phyloP scores from a whole-genome alignment of 495 filamentous ascomycete species.

The Parathielavia hyrcaniae region DNA sequence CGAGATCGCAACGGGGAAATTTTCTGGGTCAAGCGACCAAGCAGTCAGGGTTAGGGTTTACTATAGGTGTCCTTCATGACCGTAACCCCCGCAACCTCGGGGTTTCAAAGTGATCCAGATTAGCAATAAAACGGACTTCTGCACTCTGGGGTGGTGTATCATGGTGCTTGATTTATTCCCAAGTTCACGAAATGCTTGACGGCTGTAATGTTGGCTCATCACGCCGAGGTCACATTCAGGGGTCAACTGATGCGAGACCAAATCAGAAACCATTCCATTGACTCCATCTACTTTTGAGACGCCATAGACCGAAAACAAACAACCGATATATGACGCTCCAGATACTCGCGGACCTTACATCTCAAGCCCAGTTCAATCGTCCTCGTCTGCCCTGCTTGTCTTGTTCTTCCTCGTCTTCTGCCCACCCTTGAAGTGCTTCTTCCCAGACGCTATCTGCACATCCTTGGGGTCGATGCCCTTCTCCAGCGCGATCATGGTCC shows the following conservation, averaged over 20 bases:
- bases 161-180: neutral
- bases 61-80: neutral
- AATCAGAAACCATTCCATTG: conserved; percentile 1
- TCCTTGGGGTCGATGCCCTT: conserved; percentile 79
- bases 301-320: neutral
- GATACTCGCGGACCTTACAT: neutral
- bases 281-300: conserved; percentile 12
- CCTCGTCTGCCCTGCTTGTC: conserved; percentile 20
- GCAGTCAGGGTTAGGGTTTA: conserved; percentile 22
- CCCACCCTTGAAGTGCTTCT: conserved; percentile 93
- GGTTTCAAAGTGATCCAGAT: too few relatives aligned
- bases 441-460: conserved; percentile 59
- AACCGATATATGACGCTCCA: conserved; percentile 3
- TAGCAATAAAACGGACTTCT: neutral
- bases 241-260: neutral
- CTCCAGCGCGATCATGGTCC: conserved; percentile 77
- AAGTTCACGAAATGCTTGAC: too few relatives aligned
- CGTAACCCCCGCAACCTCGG: neutral
- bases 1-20: conserved; percentile 19
- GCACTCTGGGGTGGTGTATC: neutral
- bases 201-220: neutral
- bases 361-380: conserved; percentile 15
- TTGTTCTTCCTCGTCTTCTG: conserved; percentile 51
- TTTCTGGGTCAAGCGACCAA: conserved; percentile 19
- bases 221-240: conserved; percentile 1